Percentiles rank a stretch among this genome's conserved stretches.
phyloP scores from a whole-genome alignment of 169 alveolate genomes.

The Amoebophrya sp. region DNA sequence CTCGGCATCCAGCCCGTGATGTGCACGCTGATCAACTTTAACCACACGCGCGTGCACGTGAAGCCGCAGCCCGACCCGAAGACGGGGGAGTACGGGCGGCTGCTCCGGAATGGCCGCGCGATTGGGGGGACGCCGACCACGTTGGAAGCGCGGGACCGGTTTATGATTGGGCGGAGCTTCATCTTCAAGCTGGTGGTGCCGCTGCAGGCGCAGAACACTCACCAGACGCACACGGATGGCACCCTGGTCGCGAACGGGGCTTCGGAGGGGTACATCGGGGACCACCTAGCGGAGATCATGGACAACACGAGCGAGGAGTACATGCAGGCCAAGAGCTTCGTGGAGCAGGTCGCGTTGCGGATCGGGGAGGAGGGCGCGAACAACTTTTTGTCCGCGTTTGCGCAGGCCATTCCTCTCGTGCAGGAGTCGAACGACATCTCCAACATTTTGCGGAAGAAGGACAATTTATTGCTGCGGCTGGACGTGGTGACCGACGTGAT shows the following conservation, averaged over 20 bases:
- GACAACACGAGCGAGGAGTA: not conserved
- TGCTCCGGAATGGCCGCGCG: not conserved
- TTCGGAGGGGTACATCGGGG: too few species aligned
- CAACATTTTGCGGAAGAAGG: not conserved
- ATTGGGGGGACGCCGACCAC: not conserved
- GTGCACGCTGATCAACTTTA: not conserved
- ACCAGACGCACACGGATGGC: too few species aligned
- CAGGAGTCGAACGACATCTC: not conserved
- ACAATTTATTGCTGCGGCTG: not conserved
- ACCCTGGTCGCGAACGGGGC: too few species aligned
- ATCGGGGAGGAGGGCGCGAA: not conserved
- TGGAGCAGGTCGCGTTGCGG: not conserved
- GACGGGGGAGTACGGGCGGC: not conserved
- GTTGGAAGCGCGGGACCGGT: not conserved
- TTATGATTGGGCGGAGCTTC: not conserved
- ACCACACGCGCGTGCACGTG: slow-evolving; percentile 3
- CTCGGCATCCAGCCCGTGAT: not conserved
- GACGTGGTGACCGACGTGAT: not conserved
- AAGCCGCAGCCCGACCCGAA: not conserved
- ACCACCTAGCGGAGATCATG: not conserved
- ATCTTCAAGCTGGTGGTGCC: not conserved
- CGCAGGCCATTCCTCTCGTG: not conserved
- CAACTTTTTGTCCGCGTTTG: not conserved
- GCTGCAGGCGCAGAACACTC: not conserved
- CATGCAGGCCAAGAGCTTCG: not conserved